Evolutionary conservation across 2,329 filamentous ascomycete genomes (phyloP).

Genomic region (Fonsecaea nubica): DNA sequence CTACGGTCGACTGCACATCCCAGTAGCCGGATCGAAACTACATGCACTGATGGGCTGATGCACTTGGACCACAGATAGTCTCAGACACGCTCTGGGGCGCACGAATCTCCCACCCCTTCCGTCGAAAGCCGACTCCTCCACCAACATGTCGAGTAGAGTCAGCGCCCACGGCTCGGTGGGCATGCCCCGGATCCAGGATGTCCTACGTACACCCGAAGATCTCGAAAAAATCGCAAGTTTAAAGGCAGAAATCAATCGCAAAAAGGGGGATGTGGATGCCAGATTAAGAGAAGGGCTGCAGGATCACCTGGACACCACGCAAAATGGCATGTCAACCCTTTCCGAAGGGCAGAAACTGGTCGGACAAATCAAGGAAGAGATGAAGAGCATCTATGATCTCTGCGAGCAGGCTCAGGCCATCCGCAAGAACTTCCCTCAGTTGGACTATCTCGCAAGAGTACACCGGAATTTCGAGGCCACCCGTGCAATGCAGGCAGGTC

Average conservation of each 20-base stretch:
- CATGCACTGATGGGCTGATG: neutral
- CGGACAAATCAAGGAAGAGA: slow-evolving; percentile 93
- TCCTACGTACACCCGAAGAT: slow-evolving; percentile 93
- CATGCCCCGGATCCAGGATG: slow-evolving; percentile 81
- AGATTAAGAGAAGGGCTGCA: slow-evolving; percentile 87
- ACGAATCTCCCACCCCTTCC: slow-evolving; percentile 49
- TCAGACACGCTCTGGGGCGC: slow-evolving; percentile 29
- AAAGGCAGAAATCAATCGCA: slow-evolving; percentile 90
- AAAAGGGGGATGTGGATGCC: slow-evolving; percentile 88
- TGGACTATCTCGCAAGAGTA: slow-evolving; percentile 58
- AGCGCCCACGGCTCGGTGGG: slow-evolving; percentile 66
- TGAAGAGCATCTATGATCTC: slow-evolving; percentile 97
- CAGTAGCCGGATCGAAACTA: neutral
- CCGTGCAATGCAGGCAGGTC: slow-evolving; percentile 87
- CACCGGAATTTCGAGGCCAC: slow-evolving; percentile 96
- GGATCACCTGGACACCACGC: slow-evolving; percentile 92
- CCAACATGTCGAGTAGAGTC: slow-evolving; percentile 46
- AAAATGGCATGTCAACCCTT: slow-evolving; percentile 88
- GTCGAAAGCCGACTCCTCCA: neutral
- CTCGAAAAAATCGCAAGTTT: slow-evolving; percentile 92
- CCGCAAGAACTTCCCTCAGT: slow-evolving; percentile 96
- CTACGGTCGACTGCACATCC: neutral
- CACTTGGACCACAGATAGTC: neutral
- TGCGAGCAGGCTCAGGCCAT: slow-evolving; percentile 97
- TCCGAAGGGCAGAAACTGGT: slow-evolving; percentile 90